phyloP scores from a whole-genome alignment of 495 filamentous ascomycete species.

The Annulohypoxylon stygium region DNA sequence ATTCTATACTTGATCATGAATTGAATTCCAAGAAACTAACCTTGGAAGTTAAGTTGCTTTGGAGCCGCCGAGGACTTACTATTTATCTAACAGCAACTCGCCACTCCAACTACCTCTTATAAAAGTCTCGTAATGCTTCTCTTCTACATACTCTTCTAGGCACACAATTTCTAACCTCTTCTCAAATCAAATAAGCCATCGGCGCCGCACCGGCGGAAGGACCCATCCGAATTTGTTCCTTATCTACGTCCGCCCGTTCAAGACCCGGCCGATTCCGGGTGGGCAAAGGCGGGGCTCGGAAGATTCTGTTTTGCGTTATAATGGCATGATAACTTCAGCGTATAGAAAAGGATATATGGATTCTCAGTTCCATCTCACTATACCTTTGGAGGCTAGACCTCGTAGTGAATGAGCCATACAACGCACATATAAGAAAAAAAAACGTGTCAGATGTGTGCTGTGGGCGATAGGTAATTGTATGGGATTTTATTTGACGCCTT shows the following conservation, averaged over 20 bases:
- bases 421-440: not conserved
- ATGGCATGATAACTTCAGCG: not conserved
- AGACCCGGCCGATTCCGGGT: constrained; percentile 34
- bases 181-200: not conserved
- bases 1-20: no score
- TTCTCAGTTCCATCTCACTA: not conserved
- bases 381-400: not conserved
- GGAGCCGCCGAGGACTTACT: no score
- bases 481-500: constrained; percentile 20
- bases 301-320: not conserved
- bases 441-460: not conserved
- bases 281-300: constrained; percentile 26
- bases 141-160: no score
- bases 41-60: no score
- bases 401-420: not conserved
- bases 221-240: not conserved
- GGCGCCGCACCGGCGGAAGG: constrained; percentile 26
- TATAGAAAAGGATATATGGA: no score
- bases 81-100: not conserved
- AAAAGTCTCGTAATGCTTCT: no score
- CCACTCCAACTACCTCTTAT: not conserved
- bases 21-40: no score
- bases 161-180: no score
- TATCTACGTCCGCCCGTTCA: constrained; percentile 17
- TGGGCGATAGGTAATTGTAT: not conserved